phyloP scores from a whole-genome alignment of 768 basidiomycete genomes.

The Macrolepiota albuminosa region DNA sequence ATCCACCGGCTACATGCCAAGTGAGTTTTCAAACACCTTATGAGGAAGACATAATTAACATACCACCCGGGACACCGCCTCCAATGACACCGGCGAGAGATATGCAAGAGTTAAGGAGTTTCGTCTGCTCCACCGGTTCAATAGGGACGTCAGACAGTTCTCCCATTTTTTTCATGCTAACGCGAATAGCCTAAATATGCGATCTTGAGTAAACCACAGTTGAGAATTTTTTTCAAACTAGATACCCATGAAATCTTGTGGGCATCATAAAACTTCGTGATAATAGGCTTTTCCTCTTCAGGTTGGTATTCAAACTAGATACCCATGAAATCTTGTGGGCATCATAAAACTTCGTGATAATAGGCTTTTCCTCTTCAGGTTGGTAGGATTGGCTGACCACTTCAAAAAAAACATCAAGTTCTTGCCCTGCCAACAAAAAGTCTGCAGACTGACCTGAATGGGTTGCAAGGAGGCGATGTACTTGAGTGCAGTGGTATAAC shows the following conservation, averaged over 20 bases:
- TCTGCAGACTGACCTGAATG: slow-evolving; percentile 40
- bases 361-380: slow-evolving; percentile 33
- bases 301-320: neutral
- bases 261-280: slow-evolving; percentile 53
- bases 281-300: slow-evolving; percentile 34
- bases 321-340: slow-evolving; percentile 60
- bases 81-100: slow-evolving; percentile 82
- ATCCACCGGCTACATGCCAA: slow-evolving; percentile 75
- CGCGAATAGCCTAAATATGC: slow-evolving; percentile 60
- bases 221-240: neutral
- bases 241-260: slow-evolving; percentile 55
- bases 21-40: neutral
- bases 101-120: slow-evolving; percentile 74
- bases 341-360: slow-evolving; percentile 54
- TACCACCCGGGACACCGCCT: slow-evolving; percentile 95
- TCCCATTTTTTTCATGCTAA: slow-evolving; percentile 84
- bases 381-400: slow-evolving; percentile 59
- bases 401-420: slow-evolving; percentile 17
- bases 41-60: slow-evolving; percentile 19
- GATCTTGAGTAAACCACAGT: neutral
- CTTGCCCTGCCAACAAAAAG: neutral
- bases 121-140: slow-evolving; percentile 85
- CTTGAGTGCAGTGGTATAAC: slow-evolving; percentile 55
- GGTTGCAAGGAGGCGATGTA: slow-evolving; percentile 58
- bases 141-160: slow-evolving; percentile 72